Base-by-base conservation (phyloP, 2,329 filamentous ascomycete genomes). In the Xylaria sp. region DNA sequence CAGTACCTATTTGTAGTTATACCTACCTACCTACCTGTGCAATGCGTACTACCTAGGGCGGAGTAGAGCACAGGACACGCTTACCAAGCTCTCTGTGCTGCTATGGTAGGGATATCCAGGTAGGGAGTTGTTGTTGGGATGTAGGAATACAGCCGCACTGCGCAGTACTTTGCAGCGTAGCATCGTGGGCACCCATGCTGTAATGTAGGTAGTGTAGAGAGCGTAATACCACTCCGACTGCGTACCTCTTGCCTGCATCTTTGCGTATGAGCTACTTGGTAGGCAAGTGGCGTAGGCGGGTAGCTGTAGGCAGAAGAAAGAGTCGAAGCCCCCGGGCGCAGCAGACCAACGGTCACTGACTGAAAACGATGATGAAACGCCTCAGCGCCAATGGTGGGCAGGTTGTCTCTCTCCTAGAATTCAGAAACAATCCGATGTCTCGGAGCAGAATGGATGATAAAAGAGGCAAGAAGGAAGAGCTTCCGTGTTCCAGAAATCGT, bases 281-380 rank as follows among this genome's bases (percentile, higher is more conserved):
- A 48, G n/a, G n/a, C 19, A 48, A n/a, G 47, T 48, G 19, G 47
- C n/a, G 9, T 48, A 24, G 47, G 47, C 11, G 19, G 47, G 47
- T 48, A 48, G 8, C 3, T 48, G 39, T 48, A 48, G 47, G 47
- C 17, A 48, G n/a, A 5, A 21, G 19, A 17, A 24, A 21, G 27
- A 30, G 9, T 36, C 64, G 45, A 67, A 63, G 51, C 58, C 42
- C 17, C 17, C 58, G 58, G 64, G 32, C 51, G 57, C 48, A 61
- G 57, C 63, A 39, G 17, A 42, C 39, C 39, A 42, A 42, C 34
- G 30, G 51, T 57, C 53, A 17, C 58, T 34, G 58, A 42, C 39
- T 42, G 14, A 42, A 42, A 42, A 42, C 39, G 12, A 17, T 42
- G 39, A 57, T 66, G 64, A 67, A 67, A 67, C 64, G 27, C 59